Evolutionary conservation across 495 filamentous ascomycete species (phyloP).

Genomic region (Thozetella sp.): DNA sequence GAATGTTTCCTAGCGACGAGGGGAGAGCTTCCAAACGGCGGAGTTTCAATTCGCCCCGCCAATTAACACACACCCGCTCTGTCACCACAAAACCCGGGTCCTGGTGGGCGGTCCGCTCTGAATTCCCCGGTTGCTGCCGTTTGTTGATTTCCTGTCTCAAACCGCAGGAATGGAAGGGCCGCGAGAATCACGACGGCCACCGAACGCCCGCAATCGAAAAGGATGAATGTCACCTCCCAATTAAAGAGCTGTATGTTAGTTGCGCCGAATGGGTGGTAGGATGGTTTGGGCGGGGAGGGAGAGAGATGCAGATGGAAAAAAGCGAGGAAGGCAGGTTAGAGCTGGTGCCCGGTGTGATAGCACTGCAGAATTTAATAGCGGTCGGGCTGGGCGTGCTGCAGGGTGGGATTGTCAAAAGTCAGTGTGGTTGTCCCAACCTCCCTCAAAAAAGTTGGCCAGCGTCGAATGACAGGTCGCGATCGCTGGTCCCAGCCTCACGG

Average conservation of each 20-base stretch:
- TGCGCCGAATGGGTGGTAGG: background rate
- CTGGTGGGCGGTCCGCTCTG: no score
- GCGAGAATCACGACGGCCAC: no score
- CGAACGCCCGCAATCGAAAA: no score
- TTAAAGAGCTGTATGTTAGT: background rate
- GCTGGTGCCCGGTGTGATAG: background rate
- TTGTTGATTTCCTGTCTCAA: no score
- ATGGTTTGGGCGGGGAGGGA: background rate
- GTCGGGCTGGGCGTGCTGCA: background rate
- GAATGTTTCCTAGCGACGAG: no score
- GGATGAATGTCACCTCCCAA: background rate
- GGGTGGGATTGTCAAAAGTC: background rate
- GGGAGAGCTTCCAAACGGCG: background rate
- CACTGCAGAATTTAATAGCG: conserved; percentile 2
- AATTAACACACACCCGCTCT: background rate
- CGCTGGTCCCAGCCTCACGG: background rate
- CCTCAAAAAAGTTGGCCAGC: background rate
- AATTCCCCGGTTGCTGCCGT: background rate
- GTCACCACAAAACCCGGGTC: background rate
- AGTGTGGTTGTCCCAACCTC: background rate
- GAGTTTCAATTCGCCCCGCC: background rate
- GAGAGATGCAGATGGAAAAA: background rate
- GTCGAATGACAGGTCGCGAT: background rate
- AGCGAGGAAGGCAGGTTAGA: background rate
- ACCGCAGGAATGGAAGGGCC: no score